phyloP scores from a whole-genome alignment of 306 rosid species.

The Gillenia trifoliata region DNA sequence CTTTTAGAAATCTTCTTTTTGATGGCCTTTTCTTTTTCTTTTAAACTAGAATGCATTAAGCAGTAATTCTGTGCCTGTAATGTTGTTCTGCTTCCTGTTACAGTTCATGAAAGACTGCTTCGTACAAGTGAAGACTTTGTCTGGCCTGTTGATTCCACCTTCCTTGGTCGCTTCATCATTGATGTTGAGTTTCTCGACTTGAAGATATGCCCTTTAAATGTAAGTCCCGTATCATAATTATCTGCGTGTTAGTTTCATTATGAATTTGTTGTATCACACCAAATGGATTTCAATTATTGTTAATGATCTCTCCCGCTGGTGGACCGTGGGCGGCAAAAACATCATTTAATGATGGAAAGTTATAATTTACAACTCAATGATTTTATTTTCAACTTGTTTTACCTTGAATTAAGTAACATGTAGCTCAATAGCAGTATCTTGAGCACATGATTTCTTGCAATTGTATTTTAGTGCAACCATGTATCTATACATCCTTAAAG shows the following conservation, averaged over 20 bases:
- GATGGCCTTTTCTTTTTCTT: not conserved
- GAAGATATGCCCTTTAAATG: slow-evolving; percentile 57
- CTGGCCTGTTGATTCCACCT: slow-evolving; percentile 68
- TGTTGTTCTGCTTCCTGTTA: slow-evolving; percentile 10
- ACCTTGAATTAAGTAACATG: not conserved
- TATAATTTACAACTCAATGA: too few species aligned
- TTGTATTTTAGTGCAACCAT: not conserved
- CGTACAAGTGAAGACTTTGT: slow-evolving; percentile 66
- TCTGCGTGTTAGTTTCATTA: not conserved
- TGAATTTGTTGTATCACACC: not conserved
- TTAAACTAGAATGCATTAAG: not conserved
- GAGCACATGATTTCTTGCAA: not conserved
- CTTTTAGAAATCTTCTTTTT: not conserved
- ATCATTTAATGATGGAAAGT: not conserved
- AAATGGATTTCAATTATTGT: not conserved
- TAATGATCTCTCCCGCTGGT: not conserved
- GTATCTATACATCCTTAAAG: too few species aligned
- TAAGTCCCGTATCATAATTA: slow-evolving; percentile 36
- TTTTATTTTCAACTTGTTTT: not conserved
- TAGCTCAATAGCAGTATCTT: not conserved
- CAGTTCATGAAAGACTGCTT: slow-evolving; percentile 69
- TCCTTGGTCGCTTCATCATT: slow-evolving; percentile 64
- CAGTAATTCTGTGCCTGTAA: not conserved
- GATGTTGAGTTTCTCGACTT: slow-evolving; percentile 88
- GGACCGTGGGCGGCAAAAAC: not conserved